phyloP scores from a whole-genome alignment of 768 basidiomycete genomes.

The Piloderma croceum region DNA sequence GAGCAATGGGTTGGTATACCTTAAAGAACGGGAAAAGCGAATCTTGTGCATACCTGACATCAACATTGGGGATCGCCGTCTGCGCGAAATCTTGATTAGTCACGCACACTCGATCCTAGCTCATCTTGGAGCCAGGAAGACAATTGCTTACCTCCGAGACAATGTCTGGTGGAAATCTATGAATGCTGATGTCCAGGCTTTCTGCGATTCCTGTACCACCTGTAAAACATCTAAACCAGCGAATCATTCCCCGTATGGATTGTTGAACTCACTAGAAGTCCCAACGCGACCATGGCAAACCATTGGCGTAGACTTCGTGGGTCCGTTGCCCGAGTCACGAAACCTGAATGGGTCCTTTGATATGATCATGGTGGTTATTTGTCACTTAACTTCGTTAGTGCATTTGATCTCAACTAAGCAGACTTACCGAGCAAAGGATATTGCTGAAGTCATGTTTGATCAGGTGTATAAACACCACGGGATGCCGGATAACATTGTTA shows the following conservation, averaged over 20 bases:
- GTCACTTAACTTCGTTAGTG: slow-evolving; percentile 19
- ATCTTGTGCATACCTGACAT: slow-evolving; percentile 18
- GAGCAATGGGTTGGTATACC: slow-evolving; percentile 9
- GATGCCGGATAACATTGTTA: slow-evolving; percentile 20
- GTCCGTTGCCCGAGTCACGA: slow-evolving; percentile 15
- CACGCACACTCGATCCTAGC: slow-evolving; percentile 23
- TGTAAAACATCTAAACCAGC: slow-evolving; percentile 7
- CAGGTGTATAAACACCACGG: slow-evolving; percentile 27
- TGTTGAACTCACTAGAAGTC: slow-evolving; percentile 12
- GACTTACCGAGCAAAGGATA: slow-evolving; percentile 16
- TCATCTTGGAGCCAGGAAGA: slow-evolving; percentile 21
- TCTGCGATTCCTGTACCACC: slow-evolving; percentile 11
- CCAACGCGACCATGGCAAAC: slow-evolving; percentile 20
- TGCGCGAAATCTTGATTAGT: slow-evolving; percentile 18
- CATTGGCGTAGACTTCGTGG: slow-evolving; percentile 19
- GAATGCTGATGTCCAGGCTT: slow-evolving; percentile 5
- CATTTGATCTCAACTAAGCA: slow-evolving; percentile 17
- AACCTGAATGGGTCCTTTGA: slow-evolving; percentile 18
- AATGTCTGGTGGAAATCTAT: too few species aligned
- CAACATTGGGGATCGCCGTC: slow-evolving; percentile 4
- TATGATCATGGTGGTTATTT: slow-evolving; percentile 20
- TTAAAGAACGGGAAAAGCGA: slow-evolving; percentile 4
- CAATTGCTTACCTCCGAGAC: slow-evolving; percentile 16
- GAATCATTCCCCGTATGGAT: slow-evolving; percentile 13
- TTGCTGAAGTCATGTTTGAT: slow-evolving; percentile 23